Evolutionary conservation across 805 yeast species (phyloP).

Genomic region (Jamesozyma hellenica): DNA sequence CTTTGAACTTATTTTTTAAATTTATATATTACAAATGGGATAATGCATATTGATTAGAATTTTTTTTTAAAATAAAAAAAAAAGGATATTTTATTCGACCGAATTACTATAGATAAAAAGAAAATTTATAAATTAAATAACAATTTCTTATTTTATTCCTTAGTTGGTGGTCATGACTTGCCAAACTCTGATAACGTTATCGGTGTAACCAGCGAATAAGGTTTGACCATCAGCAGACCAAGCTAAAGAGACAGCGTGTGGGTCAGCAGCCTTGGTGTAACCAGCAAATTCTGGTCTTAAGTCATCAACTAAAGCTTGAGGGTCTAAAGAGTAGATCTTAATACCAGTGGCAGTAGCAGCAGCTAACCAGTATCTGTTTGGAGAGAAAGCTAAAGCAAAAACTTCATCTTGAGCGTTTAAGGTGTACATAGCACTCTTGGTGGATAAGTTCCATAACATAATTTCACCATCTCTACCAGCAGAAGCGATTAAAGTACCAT

Average conservation of each 20-base stretch:
- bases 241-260: conserved; percentile 94
- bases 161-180: conserved; percentile 83
- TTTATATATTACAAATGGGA: too few relatives aligned
- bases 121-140: conserved; percentile 1
- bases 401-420: conserved; percentile 93
- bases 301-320: conserved; percentile 88
- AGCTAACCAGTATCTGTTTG: conserved; percentile 99
- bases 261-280: conserved; percentile 85
- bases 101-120: conserved; percentile 3
- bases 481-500: conserved; percentile 97
- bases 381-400: conserved; percentile 98
- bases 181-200: conserved; percentile 99
- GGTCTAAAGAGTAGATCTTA: conserved; percentile 96
- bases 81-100: conserved; percentile 3
- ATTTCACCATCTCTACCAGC: conserved; percentile 99
- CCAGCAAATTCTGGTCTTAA: conserved; percentile 95
- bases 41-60: too few relatives aligned
- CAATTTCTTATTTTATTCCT: conserved; percentile 5
- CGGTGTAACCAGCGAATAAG: conserved; percentile 99
- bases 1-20: too few relatives aligned
- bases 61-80: not conserved
- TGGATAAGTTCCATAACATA: conserved; percentile 94
- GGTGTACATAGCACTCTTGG: conserved; percentile 81
- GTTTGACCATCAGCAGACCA: conserved; percentile 99
- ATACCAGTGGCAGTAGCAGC: conserved; percentile 98